Evolutionary conservation across 2,329 filamentous ascomycete genomes (phyloP).

Genomic region (Fusarium cicatricum): DNA sequence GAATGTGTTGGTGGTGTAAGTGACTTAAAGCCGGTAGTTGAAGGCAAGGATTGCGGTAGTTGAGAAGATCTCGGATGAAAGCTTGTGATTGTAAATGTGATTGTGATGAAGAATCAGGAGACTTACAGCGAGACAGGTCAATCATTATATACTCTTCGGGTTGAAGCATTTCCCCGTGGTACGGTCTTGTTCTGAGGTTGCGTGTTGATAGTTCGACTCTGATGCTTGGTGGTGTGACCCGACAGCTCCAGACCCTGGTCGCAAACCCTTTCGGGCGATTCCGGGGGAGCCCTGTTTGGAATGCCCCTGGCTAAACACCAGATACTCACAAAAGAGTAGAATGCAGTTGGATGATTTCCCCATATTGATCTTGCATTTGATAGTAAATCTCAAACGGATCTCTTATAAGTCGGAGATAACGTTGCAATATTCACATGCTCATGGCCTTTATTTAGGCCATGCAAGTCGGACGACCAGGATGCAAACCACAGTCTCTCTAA

Average conservation of each 20-base stretch:
- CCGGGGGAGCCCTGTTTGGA: conserved; percentile 20
- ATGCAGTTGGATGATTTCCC: too few species aligned
- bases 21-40: conserved; percentile 5
- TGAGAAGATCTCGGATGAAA: conserved; percentile 20
- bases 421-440: too few species aligned
- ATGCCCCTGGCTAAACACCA: not conserved
- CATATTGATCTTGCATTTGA: too few species aligned
- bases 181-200: conserved; percentile 21
- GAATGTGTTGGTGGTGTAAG: conserved; percentile 18
- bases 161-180: conserved; percentile 2
- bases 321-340: too few species aligned
- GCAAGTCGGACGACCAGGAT: too few species aligned
- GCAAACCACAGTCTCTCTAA: too few species aligned
- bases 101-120: conserved; percentile 11
- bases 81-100: conserved; percentile 13
- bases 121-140: not conserved
- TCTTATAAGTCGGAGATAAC: too few species aligned
- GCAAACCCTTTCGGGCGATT: conserved; percentile 28
- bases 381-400: too few species aligned
- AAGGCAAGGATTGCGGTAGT: conserved; percentile 12
- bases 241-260: conserved; percentile 17
- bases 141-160: conserved; percentile 27
- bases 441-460: too few species aligned
- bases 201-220: conserved; percentile 36
- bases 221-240: conserved; percentile 36